These are phyloP conservation scores for Phalaenopsis equestris DNA, from an alignment of 106 monocot species.

Conservation along the genomic window DNA sequence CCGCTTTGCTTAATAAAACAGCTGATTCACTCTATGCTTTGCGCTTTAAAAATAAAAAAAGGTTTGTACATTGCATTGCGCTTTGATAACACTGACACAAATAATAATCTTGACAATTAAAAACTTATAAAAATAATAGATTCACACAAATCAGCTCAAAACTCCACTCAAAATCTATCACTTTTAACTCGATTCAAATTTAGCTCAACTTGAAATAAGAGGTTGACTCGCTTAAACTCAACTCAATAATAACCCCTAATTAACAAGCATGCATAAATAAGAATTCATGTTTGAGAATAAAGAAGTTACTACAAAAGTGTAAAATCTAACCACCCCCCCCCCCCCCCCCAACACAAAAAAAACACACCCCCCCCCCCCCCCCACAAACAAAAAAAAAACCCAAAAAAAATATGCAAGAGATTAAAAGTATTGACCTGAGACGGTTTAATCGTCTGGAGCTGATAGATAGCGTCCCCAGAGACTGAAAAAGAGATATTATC, in stretches of 20 bases:
- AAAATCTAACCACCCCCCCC: neutral
- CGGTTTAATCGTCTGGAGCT: conserved; percentile 77
- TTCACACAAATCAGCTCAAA: neutral
- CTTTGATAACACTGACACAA: too few relatives aligned
- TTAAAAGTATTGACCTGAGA: conserved; percentile 53
- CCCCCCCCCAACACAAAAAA: neutral
- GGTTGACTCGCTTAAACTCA: neutral
- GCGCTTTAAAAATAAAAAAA: too few relatives aligned
- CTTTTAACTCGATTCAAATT: neutral
- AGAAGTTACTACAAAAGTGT: neutral
- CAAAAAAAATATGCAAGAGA: neutral
- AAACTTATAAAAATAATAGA: neutral
- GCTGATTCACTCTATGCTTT: too few relatives aligned
- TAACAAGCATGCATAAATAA: neutral
- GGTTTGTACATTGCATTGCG: too few relatives aligned
- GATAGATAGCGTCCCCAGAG: conserved; percentile 85
- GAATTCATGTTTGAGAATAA: neutral
- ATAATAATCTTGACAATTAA: neutral
- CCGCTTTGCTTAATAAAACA: too few relatives aligned
- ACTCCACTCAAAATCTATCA: neutral
- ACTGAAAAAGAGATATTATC: conserved; percentile 94
- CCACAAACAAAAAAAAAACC: neutral
- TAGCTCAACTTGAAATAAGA: neutral
- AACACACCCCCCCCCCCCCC: too few relatives aligned
- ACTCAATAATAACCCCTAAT: neutral